Percentiles rank a stretch among this genome's conserved stretches.
These are phyloP conservation scores for Pseudocercospora musae DNA, from an alignment of 2,329 filamentous ascomycete genomes.

Conservation along the genomic window DNA sequence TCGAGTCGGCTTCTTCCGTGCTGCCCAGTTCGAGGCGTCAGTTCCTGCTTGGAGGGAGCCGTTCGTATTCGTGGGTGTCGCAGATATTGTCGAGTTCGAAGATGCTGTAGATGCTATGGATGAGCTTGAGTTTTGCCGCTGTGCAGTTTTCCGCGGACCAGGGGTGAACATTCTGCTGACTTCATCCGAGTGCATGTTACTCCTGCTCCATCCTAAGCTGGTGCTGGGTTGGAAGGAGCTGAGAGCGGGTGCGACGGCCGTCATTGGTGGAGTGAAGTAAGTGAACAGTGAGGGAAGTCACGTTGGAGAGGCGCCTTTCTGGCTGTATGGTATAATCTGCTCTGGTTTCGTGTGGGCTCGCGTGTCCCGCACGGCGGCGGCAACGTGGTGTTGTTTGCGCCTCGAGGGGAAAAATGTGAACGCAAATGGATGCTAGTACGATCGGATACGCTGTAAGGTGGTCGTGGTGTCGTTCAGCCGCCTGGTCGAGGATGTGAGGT, in stretches of 20 bases:
- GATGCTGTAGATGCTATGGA: slow-evolving; percentile 65
- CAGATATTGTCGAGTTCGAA: slow-evolving; percentile 65
- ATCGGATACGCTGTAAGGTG: not conserved
- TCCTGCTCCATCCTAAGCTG: slow-evolving; percentile 56
- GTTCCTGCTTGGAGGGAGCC: slow-evolving; percentile 42
- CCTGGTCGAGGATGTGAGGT: slow-evolving; percentile 1
- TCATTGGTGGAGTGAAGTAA: slow-evolving; percentile 46
- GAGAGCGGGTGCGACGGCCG: slow-evolving; percentile 63
- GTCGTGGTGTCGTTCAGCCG: slow-evolving; percentile 12
- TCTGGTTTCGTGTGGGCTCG: not conserved
- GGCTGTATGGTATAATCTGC: not conserved
- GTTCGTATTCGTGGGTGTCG: slow-evolving; percentile 54
- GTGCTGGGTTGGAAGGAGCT: slow-evolving; percentile 55
- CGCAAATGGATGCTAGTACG: slow-evolving; percentile 1
- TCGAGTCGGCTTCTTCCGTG: slow-evolving; percentile 50
- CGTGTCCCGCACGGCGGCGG: slow-evolving; percentile 8
- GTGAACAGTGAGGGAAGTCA: slow-evolving; percentile 1
- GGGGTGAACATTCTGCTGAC: slow-evolving; percentile 71
- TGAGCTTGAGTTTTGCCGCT: slow-evolving; percentile 86
- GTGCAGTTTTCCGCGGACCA: slow-evolving; percentile 74
- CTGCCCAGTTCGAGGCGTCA: slow-evolving; percentile 40
- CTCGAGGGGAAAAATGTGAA: not conserved
- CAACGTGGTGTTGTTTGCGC: not conserved
- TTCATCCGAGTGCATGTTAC: slow-evolving; percentile 74
- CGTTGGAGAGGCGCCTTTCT: not conserved